phyloP scores from a whole-genome alignment of 2,329 filamentous ascomycete species.

The Taxawa tesnikishii region DNA sequence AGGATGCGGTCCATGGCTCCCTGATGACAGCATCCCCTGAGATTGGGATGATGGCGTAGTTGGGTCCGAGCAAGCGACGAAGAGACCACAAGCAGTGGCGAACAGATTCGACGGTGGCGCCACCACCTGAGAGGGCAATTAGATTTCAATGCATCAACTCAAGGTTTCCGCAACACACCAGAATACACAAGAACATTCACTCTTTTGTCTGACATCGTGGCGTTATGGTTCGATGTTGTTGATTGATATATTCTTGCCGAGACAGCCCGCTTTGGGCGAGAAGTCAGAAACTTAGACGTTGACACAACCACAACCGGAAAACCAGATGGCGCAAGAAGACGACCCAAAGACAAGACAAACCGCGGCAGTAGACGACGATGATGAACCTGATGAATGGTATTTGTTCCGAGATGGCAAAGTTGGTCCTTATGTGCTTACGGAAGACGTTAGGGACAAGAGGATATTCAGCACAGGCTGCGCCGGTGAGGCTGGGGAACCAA shows the following conservation, averaged over 20 bases:
- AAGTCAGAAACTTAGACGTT: too few species aligned
- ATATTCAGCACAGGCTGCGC: slow-evolving; percentile 95
- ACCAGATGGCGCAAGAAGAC: slow-evolving; percentile 19
- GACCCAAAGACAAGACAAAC: slow-evolving; percentile 11
- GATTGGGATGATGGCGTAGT: slow-evolving; percentile 86
- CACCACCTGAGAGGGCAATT: slow-evolving; percentile 48
- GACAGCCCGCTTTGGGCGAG: slow-evolving; percentile 10
- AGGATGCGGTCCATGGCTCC: slow-evolving; percentile 82
- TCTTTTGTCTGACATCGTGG: slow-evolving; percentile 51
- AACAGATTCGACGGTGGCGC: slow-evolving; percentile 78
- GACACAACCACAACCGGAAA: too few species aligned
- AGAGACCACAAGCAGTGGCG: slow-evolving; percentile 81
- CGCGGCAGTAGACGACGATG: slow-evolving; percentile 45
- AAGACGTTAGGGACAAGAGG: slow-evolving; percentile 98
- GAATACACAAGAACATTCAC: slow-evolving; percentile 92
- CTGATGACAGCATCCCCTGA: slow-evolving; percentile 67
- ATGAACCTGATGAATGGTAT: slow-evolving; percentile 94
- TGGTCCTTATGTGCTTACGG: slow-evolving; percentile 8
- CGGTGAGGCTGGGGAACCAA: slow-evolving; percentile 41
- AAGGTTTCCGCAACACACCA: slow-evolving; percentile 38
- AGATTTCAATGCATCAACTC: slow-evolving; percentile 3
- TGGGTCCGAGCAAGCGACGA: slow-evolving; percentile 71
- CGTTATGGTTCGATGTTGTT: slow-evolving; percentile 1
- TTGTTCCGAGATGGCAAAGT: background rate
- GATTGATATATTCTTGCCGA: background rate